phyloP scores from a whole-genome alignment of 2,329 filamentous ascomycete genomes.

The Xylariales sp. region DNA sequence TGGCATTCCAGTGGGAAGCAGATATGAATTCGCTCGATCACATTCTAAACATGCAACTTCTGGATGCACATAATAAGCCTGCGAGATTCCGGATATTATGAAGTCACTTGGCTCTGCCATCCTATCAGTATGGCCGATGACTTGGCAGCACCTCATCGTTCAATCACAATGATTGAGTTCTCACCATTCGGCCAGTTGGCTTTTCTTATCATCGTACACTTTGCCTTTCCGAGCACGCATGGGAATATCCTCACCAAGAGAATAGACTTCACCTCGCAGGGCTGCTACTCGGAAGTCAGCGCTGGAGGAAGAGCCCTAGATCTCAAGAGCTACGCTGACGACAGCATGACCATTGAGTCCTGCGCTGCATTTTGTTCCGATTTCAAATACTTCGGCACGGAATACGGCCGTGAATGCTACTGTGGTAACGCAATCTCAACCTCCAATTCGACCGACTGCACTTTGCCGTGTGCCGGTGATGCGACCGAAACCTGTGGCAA shows the following conservation, averaged over 20 bases:
- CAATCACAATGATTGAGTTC: too few species aligned
- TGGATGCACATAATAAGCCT: too few species aligned
- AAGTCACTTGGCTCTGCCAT: too few species aligned
- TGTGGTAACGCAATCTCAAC: constrained; percentile 28
- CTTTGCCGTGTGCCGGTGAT: constrained; percentile 33
- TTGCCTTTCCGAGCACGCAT: not conserved
- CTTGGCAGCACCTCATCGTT: too few species aligned
- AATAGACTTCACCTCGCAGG: constrained; percentile 27
- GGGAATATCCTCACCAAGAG: not conserved
- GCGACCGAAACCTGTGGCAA: constrained; percentile 22
- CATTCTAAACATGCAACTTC: too few species aligned
- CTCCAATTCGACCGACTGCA: constrained; percentile 30
- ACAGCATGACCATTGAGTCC: constrained; percentile 31
- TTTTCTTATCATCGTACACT: not conserved
- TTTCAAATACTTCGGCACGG: constrained; percentile 11
- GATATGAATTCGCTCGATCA: too few species aligned
- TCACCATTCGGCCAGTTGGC: too few species aligned
- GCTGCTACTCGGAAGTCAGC: constrained; percentile 26
- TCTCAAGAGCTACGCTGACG: constrained; percentile 28
- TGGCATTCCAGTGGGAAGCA: too few species aligned
- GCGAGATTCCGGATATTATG: too few species aligned
- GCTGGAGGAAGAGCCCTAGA: constrained; percentile 8
- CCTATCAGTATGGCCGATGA: too few species aligned
- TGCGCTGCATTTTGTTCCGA: constrained; percentile 9
- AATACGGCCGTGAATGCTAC: constrained; percentile 11